Evolutionary conservation across 2,329 filamentous ascomycete species (phyloP).

Genomic region (Hypomyces rosellus): DNA sequence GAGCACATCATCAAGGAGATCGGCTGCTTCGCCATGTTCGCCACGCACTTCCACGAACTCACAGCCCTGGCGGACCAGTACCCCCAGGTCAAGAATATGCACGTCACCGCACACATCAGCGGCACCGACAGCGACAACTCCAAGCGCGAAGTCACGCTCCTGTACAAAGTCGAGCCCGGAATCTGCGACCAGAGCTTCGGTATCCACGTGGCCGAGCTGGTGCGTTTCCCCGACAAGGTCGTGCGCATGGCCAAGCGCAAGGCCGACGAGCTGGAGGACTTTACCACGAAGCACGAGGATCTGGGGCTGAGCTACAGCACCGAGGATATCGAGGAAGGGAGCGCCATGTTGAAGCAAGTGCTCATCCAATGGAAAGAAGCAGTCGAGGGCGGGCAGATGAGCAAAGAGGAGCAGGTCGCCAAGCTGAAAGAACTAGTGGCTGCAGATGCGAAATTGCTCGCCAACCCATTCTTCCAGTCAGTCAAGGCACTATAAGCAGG

Average conservation of each 20-base stretch:
- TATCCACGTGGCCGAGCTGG: constrained; percentile 95
- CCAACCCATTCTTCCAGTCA: constrained; percentile 65
- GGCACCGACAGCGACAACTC: constrained; percentile 38
- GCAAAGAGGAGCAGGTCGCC: constrained; percentile 68
- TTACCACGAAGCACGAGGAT: constrained; percentile 70
- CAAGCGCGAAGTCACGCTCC: constrained; percentile 81
- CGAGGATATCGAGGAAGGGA: constrained; percentile 85
- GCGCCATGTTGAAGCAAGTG: constrained; percentile 74
- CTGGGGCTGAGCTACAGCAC: constrained; percentile 60
- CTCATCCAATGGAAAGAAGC: constrained; percentile 81
- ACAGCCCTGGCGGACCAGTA: constrained; percentile 85
- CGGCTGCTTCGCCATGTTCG: constrained; percentile 88
- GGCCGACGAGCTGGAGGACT: constrained; percentile 96
- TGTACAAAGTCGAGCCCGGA: constrained; percentile 94
- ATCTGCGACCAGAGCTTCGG: constrained; percentile 97
- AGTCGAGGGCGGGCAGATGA: constrained; percentile 53
- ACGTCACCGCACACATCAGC: constrained; percentile 90
- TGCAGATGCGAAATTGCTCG: constrained; percentile 58
- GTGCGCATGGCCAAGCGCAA: constrained; percentile 99
- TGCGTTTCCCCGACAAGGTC: constrained; percentile 93
- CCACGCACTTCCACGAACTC: constrained; percentile 96
- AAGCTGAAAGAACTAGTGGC: constrained; percentile 75
- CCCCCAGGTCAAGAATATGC: constrained; percentile 83
- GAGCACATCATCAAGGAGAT: constrained; percentile 97
- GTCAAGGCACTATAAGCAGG: constrained; percentile 45